Evolutionary conservation across 1,139 yeast genomes (phyloP).

Genomic region (Casaregolazyma lundiana): DNA sequence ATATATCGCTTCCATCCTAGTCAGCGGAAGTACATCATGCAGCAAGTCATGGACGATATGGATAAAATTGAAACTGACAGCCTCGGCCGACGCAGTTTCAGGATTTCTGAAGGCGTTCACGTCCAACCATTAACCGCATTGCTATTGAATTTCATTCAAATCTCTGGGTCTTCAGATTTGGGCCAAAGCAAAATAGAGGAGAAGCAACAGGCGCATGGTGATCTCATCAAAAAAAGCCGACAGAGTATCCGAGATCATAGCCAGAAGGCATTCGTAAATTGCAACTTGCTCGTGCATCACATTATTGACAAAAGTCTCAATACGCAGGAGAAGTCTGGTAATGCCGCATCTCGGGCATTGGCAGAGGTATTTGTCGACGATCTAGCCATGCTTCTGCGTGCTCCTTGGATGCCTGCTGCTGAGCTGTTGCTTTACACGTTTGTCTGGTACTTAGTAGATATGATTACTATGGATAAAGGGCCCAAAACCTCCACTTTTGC

Average conservation of each 20-base stretch:
- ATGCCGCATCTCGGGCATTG: slow-evolving; percentile 26
- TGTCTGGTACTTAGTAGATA: slow-evolving; percentile 39
- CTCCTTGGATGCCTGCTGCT: slow-evolving; percentile 60
- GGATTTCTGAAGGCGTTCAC: slow-evolving; percentile 41
- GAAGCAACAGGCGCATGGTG: not conserved
- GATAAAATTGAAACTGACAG: slow-evolving; percentile 46
- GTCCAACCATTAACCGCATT: slow-evolving; percentile 48
- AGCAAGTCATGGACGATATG: slow-evolving; percentile 53
- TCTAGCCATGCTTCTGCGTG: slow-evolving; percentile 42
- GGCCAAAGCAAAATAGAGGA: slow-evolving; percentile 3
- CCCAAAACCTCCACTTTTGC: slow-evolving; percentile 25
- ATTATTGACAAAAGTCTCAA: slow-evolving; percentile 24
- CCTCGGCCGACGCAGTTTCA: slow-evolving; percentile 41
- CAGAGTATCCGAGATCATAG: slow-evolving; percentile 21
- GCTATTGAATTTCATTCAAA: slow-evolving; percentile 44
- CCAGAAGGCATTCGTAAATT: slow-evolving; percentile 38
- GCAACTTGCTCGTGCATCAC: slow-evolving; percentile 31
- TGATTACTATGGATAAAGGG: slow-evolving; percentile 18
- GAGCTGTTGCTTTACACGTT: slow-evolving; percentile 46
- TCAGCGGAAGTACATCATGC: slow-evolving; percentile 56
- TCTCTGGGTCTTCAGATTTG: slow-evolving; percentile 32
- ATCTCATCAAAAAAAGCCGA: no score
- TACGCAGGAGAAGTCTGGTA: slow-evolving; percentile 23
- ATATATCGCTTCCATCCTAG: slow-evolving; percentile 45
- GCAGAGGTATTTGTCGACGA: slow-evolving; percentile 56